phyloP scores from a whole-genome alignment of 768 basidiomycete species.

The Boletellus emodensis region DNA sequence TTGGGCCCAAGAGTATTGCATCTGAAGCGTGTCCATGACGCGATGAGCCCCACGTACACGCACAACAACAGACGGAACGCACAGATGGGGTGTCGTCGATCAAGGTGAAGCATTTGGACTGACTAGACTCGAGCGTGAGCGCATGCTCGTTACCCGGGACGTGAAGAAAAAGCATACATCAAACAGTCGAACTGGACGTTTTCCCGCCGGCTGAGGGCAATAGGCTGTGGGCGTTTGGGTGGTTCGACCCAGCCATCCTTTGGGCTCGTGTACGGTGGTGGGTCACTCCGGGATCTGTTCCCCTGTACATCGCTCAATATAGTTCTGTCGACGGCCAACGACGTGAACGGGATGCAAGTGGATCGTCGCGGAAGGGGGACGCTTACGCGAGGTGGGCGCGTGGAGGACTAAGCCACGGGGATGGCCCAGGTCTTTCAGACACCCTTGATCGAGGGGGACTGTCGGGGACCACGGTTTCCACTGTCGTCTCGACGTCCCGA shows the following conservation, averaged over 20 bases:
- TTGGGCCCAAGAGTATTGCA: conserved; percentile 21
- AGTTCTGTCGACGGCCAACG: not conserved
- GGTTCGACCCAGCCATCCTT: conserved; percentile 8
- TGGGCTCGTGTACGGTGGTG: conserved; percentile 17
- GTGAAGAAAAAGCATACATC: conserved; percentile 8
- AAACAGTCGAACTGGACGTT: conserved; percentile 16
- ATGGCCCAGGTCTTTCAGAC: not conserved
- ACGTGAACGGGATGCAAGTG: not conserved
- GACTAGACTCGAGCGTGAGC: conserved; percentile 10
- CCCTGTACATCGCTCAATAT: not conserved
- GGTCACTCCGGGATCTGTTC: not conserved
- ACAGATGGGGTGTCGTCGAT: conserved; percentile 23
- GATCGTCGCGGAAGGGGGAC: not conserved
- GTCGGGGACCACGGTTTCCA: not conserved
- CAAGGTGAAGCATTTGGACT: conserved; percentile 20
- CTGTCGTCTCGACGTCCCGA: not conserved
- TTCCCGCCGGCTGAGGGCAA: conserved; percentile 10
- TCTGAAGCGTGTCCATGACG: conserved; percentile 5
- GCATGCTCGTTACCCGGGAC: not conserved
- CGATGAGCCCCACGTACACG: not conserved
- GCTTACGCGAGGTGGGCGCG: conserved; percentile 9
- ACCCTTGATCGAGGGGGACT: not conserved
- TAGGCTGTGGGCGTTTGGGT: conserved; percentile 6
- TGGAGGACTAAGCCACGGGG: conserved; percentile 6
- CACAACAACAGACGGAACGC: not conserved